phyloP scores from a whole-genome alignment of 305 asterid genomes.

The Fraxinus baroniana region DNA sequence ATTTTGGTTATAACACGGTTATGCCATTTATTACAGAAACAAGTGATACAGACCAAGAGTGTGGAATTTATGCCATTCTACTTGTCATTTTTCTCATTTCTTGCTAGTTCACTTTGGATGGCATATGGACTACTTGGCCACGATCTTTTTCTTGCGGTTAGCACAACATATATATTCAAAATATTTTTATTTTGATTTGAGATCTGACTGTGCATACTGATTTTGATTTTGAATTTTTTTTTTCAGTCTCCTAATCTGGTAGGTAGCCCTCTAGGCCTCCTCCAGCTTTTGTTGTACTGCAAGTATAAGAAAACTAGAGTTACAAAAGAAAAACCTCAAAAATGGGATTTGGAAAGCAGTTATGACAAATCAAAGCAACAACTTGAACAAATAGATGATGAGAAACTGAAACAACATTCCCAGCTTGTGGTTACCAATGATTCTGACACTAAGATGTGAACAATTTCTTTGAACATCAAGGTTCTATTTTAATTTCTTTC shows the following conservation, averaged over 20 bases:
- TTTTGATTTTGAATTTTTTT: background rate
- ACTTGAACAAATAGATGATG: slow-evolving; percentile 17
- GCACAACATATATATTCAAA: slow-evolving; percentile 12
- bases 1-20: background rate
- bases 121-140: slow-evolving; percentile 70
- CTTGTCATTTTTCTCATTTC: slow-evolving; percentile 76
- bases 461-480: background rate
- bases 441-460: background rate
- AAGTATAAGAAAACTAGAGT: slow-evolving; percentile 41
- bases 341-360: slow-evolving; percentile 46
- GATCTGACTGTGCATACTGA: too few relatives aligned
- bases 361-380: slow-evolving; percentile 23
- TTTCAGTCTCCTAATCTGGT: slow-evolving; percentile 65
- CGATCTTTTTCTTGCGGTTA: slow-evolving; percentile 71
- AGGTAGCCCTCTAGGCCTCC: slow-evolving; percentile 61
- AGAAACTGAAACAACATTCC: slow-evolving; percentile 19
- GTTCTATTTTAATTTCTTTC: background rate
- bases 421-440: background rate
- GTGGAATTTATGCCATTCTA: slow-evolving; percentile 85
- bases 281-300: slow-evolving; percentile 70
- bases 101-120: slow-evolving; percentile 75
- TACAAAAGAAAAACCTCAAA: slow-evolving; percentile 32
- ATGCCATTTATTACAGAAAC: slow-evolving; percentile 43
- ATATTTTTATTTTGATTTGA: background rate
- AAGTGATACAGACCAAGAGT: slow-evolving; percentile 66